A percentile compares a stretch with the other conserved stretches of the same genome.
These are phyloP conservation scores for Eragrostis tef DNA, from an alignment of 202 grass and related monocot species.

Conservation along the genomic window DNA sequence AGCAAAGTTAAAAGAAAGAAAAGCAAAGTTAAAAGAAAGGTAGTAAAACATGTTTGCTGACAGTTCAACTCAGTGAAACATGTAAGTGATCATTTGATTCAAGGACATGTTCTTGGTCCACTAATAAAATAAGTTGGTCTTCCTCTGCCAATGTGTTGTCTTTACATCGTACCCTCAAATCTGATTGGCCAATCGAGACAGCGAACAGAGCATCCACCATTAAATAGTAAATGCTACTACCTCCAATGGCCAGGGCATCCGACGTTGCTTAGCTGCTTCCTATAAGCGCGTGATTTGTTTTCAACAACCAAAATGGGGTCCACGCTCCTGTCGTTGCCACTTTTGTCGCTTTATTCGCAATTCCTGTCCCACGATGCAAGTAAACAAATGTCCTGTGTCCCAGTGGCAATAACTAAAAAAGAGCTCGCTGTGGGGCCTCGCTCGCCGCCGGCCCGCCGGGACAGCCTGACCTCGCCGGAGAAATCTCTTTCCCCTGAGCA, in stretches of 20 bases:
- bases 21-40: too few relatives aligned
- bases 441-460: neutral
- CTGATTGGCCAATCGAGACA: neutral
- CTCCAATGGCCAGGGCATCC: neutral
- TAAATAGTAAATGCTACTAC: neutral
- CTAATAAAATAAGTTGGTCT: neutral
- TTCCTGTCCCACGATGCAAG: neutral
- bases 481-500: too few relatives aligned
- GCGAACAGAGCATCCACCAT: neutral
- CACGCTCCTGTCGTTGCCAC: neutral
- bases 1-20: too few relatives aligned
- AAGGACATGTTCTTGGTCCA: neutral
- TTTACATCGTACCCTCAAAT: neutral
- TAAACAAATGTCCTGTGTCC: neutral
- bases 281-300: neutral
- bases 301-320: neutral
- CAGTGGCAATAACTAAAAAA: neutral
- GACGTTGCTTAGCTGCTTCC: neutral
- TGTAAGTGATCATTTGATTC: neutral
- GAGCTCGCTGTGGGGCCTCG: neutral
- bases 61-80: neutral
- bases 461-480: neutral
- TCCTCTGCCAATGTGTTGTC: neutral
- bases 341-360: conserved; percentile 13
- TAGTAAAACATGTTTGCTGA: too few relatives aligned